Evolutionary conservation across 208 protist genomes (phyloP).

Genomic region (Trichomonas vaginalis): DNA sequence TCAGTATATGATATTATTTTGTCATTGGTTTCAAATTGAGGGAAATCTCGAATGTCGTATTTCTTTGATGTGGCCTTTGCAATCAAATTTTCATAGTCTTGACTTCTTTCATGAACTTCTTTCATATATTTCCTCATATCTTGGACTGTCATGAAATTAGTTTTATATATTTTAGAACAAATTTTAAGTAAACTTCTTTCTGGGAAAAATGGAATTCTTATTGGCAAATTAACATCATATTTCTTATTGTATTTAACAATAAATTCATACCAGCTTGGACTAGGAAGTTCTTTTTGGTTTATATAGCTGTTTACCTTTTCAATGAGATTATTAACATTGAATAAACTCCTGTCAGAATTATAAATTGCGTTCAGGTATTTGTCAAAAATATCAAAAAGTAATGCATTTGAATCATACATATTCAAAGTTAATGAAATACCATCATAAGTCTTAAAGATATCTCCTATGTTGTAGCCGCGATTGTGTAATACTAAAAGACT

Average conservation of each 20-base stretch:
- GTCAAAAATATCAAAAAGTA: background rate
- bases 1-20: background rate
- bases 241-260: background rate
- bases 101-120: too few species aligned
- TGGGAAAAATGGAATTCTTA: background rate
- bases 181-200: background rate
- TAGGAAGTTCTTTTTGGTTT: background rate
- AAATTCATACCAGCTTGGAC: background rate
- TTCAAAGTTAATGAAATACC: too few species aligned
- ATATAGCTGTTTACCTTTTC: background rate
- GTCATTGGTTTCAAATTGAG: background rate
- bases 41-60: too few species aligned
- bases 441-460: background rate
- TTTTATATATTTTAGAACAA: background rate
- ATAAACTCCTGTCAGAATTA: background rate
- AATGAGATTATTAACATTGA: background rate
- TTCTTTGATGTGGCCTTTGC: background rate
- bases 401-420: too few species aligned
- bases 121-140: too few species aligned
- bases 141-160: background rate
- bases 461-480: background rate
- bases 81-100: background rate
- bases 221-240: background rate
- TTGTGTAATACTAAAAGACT: background rate
- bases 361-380: background rate